Conservation (phyloP, 768 basidiomycete species). For the Botryobasidium botryosum region DNA sequence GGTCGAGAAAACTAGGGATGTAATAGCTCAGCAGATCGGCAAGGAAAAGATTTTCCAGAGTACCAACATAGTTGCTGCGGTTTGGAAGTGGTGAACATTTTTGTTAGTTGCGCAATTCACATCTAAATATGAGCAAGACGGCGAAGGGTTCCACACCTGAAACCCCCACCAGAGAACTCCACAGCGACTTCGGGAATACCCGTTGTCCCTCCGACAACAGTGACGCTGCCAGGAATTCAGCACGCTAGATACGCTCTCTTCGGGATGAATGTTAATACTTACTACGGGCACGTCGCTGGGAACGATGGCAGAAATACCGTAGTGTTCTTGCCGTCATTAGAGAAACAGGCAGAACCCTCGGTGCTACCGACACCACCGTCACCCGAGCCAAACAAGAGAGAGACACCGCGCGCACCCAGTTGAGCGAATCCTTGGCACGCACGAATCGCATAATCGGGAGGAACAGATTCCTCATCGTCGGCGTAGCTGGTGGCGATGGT, state of each 20-base stretch:
- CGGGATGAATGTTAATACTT: background rate
- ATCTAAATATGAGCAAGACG: too few species aligned
- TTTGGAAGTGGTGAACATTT: too few species aligned
- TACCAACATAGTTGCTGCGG: too few species aligned
- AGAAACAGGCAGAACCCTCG: background rate
- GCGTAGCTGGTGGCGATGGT: slow-evolving; percentile 5
- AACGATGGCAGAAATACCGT: slow-evolving; percentile 5
- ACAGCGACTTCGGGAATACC: slow-evolving; percentile 6
- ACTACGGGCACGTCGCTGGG: slow-evolving; percentile 6
- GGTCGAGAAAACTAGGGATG: slow-evolving; percentile 33
- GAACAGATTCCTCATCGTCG: slow-evolving; percentile 5
- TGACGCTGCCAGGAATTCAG: background rate
- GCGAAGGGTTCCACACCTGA: too few species aligned
- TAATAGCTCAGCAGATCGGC: too few species aligned
- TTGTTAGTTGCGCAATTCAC: too few species aligned
- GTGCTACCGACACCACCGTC: slow-evolving; percentile 8
- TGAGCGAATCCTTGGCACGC: slow-evolving; percentile 5
- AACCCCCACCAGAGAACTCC: slow-evolving; percentile 6
- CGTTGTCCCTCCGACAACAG: slow-evolving; percentile 4
- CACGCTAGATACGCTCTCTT: background rate
- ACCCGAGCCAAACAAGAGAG: slow-evolving; percentile 3
- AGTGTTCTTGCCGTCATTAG: background rate
- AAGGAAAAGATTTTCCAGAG: too few species aligned
- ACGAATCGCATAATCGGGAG: background rate
- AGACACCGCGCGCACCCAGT: slow-evolving; percentile 5